phyloP scores from a whole-genome alignment of 352 stramenopile genomes.

The Globisporangium cylindrosporum region DNA sequence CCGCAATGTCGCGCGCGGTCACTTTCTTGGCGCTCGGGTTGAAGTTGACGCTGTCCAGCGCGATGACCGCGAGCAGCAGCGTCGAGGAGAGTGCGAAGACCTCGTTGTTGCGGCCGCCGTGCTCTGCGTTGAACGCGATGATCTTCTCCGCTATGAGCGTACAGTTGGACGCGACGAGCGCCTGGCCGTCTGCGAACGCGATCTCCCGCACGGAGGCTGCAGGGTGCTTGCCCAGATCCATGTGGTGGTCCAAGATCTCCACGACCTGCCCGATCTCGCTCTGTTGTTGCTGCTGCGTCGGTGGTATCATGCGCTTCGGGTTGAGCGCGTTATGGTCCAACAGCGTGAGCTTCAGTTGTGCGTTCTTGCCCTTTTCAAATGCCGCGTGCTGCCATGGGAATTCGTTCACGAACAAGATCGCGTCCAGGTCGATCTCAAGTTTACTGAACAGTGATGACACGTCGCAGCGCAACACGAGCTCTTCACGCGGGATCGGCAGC shows the following conservation, averaged over 20 bases:
- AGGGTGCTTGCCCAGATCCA: constrained; percentile 51
- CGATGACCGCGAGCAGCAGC: constrained; percentile 76
- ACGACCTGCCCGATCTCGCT: constrained; percentile 36
- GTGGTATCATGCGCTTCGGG: constrained; percentile 45
- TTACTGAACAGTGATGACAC: constrained; percentile 56
- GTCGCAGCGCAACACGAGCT: constrained; percentile 68
- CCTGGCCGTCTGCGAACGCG: constrained; percentile 64
- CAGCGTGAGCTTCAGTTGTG: constrained; percentile 41
- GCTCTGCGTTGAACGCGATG: constrained; percentile 12
- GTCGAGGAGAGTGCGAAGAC: constrained; percentile 50
- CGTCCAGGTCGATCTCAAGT: constrained; percentile 45
- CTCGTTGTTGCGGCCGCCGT: constrained; percentile 2
- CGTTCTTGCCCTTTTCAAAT: neutral
- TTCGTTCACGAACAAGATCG: constrained; percentile 77
- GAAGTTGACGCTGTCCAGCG: constrained; percentile 79
- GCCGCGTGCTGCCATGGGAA: constrained; percentile 49
- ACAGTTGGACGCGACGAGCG: constrained; percentile 70
- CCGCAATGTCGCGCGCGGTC: constrained; percentile 51
- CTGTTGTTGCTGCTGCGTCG: neutral
- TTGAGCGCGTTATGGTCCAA: constrained; percentile 77
- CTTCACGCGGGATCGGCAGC: constrained; percentile 54
- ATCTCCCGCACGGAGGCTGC: constrained; percentile 44
- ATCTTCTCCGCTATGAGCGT: constrained; percentile 78
- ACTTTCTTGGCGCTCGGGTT: constrained; percentile 75
- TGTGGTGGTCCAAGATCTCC: constrained; percentile 82